A percentile compares a stretch with the other conserved stretches of the same genome.
phyloP scores from a whole-genome alignment of 768 basidiomycete genomes.

The Cystobasidium tubakii region DNA sequence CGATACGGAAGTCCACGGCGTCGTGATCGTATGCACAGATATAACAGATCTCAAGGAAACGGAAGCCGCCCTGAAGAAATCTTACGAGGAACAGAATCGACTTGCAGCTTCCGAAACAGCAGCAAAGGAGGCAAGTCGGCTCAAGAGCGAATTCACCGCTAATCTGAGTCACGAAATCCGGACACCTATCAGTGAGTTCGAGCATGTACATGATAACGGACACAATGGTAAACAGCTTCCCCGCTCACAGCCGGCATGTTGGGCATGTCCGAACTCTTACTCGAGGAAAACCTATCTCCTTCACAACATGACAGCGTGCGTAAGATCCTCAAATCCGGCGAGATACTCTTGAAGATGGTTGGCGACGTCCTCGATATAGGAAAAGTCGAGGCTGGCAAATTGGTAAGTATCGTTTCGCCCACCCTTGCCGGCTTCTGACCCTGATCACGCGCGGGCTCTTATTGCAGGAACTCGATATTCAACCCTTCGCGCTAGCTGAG shows the following conservation, averaged over 20 bases:
- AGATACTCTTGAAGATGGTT: conserved; percentile 41
- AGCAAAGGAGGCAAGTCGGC: conserved; percentile 40
- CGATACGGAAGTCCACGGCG: conserved; percentile 22
- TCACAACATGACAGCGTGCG: conserved; percentile 22
- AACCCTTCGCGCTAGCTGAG: conserved; percentile 38
- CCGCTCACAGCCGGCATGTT: conserved; percentile 36
- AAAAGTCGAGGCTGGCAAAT: conserved; percentile 43
- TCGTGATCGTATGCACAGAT: conserved; percentile 38
- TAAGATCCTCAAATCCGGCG: conserved; percentile 42
- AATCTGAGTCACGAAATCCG: conserved; percentile 43
- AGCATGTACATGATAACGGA: not conserved
- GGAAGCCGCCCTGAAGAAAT: conserved; percentile 26
- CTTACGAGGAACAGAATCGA: conserved; percentile 16
- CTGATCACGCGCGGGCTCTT: not conserved
- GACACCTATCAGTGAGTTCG: conserved; percentile 31
- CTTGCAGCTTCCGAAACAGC: conserved; percentile 39
- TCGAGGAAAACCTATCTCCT: conserved; percentile 25
- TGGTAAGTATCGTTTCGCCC: not conserved
- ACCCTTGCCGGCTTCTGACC: not conserved
- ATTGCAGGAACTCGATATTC: conserved; percentile 29
- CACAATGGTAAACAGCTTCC: not conserved
- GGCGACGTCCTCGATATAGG: conserved; percentile 41
- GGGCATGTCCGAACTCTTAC: conserved; percentile 40
- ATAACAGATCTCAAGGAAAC: conserved; percentile 35
- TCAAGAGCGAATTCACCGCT: conserved; percentile 43